These are phyloP conservation scores for Chenopodium quinoa DNA, from an alignment of 148 eudicot genomes.

Conservation along the genomic window DNA sequence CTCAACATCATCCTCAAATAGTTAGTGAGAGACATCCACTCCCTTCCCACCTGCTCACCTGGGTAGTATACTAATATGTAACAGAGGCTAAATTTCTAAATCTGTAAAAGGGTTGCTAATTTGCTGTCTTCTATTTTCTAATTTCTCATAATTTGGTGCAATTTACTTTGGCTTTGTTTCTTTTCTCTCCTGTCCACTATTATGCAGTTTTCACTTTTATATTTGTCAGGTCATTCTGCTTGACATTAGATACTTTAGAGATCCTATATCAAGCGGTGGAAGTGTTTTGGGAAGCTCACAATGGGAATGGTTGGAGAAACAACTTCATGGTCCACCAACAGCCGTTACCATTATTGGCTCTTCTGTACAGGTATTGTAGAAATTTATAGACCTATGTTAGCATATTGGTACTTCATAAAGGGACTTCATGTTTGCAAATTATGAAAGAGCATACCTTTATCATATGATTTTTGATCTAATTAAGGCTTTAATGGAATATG, in stretches of 20 bases:
- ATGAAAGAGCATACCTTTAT: not conserved
- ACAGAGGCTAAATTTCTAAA: not conserved
- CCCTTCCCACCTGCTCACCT: not conserved
- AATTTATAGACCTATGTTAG: not conserved
- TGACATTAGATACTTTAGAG: constrained; percentile 77
- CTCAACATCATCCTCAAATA: not conserved
- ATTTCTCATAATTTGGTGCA: not conserved
- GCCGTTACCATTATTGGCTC: constrained; percentile 65
- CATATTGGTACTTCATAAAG: not conserved
- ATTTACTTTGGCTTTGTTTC: constrained; percentile 4
- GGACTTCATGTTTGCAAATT: not conserved
- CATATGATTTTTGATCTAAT: not conserved
- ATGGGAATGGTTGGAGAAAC: constrained; percentile 70
- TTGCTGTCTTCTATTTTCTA: not conserved
- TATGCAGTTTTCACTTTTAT: constrained; percentile 9
- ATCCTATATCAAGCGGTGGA: constrained; percentile 66
- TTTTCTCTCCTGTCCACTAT: not conserved
- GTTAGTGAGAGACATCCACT: not conserved
- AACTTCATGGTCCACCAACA: constrained; percentile 52
- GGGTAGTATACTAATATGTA: not conserved
- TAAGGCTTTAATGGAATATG: not conserved
- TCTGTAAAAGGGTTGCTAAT: not conserved
- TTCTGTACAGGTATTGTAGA: constrained; percentile 58
- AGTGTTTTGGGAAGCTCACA: constrained; percentile 59
- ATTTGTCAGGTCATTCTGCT: constrained; percentile 64